Percentiles rank a stretch among this genome's conserved stretches.
phyloP scores from a whole-genome alignment of 441 rosid species.

The Oxalis stricta region DNA sequence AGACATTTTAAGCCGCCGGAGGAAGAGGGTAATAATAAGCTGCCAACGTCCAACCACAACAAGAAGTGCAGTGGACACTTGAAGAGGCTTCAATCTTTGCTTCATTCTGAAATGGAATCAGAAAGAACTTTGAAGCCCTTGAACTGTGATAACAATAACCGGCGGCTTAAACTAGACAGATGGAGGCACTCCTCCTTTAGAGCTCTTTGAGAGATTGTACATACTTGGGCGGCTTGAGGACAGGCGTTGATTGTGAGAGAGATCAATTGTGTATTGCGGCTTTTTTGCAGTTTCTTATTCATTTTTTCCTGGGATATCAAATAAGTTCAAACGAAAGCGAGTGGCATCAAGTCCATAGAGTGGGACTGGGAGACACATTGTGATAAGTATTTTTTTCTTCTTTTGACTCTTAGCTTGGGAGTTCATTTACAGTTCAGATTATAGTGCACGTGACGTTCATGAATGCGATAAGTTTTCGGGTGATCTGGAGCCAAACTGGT shows the following conservation, averaged over 20 bases:
- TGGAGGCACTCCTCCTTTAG: constrained; percentile 30
- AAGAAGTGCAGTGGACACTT: constrained; percentile 53
- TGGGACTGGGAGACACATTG: no score
- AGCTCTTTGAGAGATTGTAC: constrained; percentile 20
- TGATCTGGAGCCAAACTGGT: no score
- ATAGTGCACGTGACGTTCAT: no score
- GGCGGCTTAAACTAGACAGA: constrained; percentile 44
- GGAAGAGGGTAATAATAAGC: constrained; percentile 13
- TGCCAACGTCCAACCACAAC: constrained; percentile 22
- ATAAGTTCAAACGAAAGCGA: constrained; percentile 18
- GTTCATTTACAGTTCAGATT: no score
- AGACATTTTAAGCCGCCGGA: constrained; percentile 36
- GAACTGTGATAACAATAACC: constrained; percentile 22
- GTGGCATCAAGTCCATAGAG: constrained; percentile 14
- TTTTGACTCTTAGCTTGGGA: no score
- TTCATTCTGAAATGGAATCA: constrained; percentile 42
- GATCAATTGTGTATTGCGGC: constrained; percentile 36
- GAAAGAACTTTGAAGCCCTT: constrained; percentile 40
- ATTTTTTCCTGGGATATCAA: constrained; percentile 10
- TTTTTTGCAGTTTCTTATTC: constrained; percentile 12
- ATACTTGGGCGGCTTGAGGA: constrained; percentile 16
- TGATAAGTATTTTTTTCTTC: no score
- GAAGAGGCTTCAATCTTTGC: constrained; percentile 48
- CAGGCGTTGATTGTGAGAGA: constrained; percentile 17
- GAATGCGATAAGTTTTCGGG: no score